A percentile compares a stretch with the other conserved stretches of the same genome.
These are phyloP conservation scores for Microstegium vimineum DNA, from an alignment of 176 grass and related monocot species.

Conservation along the genomic window DNA sequence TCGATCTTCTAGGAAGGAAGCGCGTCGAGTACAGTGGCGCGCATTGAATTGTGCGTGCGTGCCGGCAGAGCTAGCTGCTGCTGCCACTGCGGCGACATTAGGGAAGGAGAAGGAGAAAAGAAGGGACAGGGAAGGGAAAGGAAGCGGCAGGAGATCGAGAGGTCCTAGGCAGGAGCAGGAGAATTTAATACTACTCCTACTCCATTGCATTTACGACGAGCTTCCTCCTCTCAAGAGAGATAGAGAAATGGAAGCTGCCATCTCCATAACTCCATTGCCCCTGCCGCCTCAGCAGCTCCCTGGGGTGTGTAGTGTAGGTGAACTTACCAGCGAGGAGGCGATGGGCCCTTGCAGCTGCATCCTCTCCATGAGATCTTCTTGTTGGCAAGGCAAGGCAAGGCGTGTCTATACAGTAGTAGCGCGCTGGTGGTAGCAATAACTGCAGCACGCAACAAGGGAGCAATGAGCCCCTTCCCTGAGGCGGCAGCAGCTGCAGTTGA, in stretches of 20 bases:
- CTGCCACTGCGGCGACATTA: not conserved
- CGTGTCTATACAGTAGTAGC: not conserved
- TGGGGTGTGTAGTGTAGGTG: not conserved
- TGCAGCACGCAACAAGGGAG: constrained; percentile 20
- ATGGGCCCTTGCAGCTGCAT: constrained; percentile 72
- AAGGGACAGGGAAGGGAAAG: not conserved
- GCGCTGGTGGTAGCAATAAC: constrained; percentile 34
- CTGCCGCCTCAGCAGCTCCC: no score
- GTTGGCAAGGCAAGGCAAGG: not conserved
- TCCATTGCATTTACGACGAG: not conserved
- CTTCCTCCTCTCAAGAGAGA: not conserved
- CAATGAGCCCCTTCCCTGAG: constrained; percentile 16
- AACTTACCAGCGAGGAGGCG: constrained; percentile 55
- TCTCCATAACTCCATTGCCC: not conserved
- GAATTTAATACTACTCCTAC: not conserved
- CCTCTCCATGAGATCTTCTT: constrained; percentile 51
- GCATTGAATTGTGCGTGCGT: constrained; percentile 62
- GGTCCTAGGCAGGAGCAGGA: not conserved
- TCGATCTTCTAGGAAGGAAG: not conserved
- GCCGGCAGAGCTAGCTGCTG: not conserved
- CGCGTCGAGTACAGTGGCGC: not conserved
- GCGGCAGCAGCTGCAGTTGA: not conserved
- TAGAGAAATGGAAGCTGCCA: constrained; percentile 33
- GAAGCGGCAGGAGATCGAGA: not conserved
- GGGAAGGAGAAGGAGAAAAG: not conserved